phyloP scores from a whole-genome alignment of 176 grass and related monocot genomes.

The Carex cristatella region DNA sequence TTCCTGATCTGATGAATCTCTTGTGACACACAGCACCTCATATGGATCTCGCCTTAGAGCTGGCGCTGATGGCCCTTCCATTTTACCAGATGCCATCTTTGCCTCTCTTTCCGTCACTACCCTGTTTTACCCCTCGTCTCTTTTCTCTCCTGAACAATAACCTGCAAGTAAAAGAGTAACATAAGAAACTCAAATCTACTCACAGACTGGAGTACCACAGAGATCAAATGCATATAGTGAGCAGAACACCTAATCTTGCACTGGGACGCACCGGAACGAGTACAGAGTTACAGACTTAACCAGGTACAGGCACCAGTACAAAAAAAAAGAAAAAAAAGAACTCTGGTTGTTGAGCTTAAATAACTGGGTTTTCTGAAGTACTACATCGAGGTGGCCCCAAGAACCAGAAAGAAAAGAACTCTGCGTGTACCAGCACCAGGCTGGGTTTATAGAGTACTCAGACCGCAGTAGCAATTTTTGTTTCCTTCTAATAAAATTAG shows the following conservation, averaged over 20 bases:
- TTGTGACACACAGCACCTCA: constrained; percentile 79
- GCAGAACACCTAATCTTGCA: neutral
- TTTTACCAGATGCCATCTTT: constrained; percentile 68
- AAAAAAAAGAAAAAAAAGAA: neutral
- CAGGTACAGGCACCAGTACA: neutral
- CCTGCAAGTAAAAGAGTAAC: neutral
- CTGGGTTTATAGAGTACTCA: too few relatives aligned
- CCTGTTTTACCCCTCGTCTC: neutral
- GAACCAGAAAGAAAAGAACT: neutral
- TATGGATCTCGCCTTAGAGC: constrained; percentile 73
- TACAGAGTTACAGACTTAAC: neutral
- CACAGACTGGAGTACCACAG: neutral
- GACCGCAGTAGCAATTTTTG: too few relatives aligned
- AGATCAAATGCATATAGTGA: neutral
- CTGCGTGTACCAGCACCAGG: too few relatives aligned
- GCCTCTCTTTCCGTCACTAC: neutral
- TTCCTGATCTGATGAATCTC: constrained; percentile 93
- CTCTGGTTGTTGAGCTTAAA: neutral
- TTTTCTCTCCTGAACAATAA: neutral
- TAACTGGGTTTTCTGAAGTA: neutral
- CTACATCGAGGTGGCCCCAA: neutral
- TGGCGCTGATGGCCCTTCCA: constrained; percentile 74
- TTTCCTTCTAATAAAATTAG: too few relatives aligned
- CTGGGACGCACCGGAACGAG: neutral
- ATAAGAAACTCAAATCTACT: neutral